Conservation (phyloP, 768 basidiomycete genomes). For the Mycena vulgaris region DNA sequence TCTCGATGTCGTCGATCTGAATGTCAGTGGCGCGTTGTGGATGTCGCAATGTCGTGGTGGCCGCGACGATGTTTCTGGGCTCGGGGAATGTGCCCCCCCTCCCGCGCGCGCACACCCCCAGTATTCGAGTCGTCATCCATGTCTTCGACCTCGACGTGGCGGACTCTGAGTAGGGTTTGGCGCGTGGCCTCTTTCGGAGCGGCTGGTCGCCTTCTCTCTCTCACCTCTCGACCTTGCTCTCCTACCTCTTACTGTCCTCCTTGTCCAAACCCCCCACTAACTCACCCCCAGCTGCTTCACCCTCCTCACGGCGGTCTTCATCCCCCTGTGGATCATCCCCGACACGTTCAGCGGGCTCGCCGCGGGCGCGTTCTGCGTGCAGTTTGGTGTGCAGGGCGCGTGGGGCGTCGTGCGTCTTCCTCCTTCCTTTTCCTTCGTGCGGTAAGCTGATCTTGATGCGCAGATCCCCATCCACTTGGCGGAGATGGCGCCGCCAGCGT, state of each 20-base stretch:
- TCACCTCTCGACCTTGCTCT: not conserved
- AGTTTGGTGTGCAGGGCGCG: constrained; percentile 81
- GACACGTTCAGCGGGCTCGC: constrained; percentile 67
- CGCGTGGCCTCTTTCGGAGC: too few relatives aligned
- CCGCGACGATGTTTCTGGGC: too few relatives aligned
- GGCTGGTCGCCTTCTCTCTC: too few relatives aligned
- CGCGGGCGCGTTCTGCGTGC: constrained; percentile 79
- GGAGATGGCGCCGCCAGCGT: constrained; percentile 80
- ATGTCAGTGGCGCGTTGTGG: too few relatives aligned
- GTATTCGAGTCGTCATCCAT: too few relatives aligned
- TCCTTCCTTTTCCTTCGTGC: not conserved
- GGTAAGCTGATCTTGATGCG: not conserved
- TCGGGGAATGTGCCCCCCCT: too few relatives aligned
- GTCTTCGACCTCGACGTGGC: too few relatives aligned
- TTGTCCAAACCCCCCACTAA: not conserved
- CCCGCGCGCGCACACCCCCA: too few relatives aligned
- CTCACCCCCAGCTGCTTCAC: constrained; percentile 54
- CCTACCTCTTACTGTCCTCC: not conserved
- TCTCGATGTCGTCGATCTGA: too few relatives aligned
- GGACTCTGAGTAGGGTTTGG: too few relatives aligned
- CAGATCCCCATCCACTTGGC: constrained; percentile 75
- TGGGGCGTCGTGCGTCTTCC: constrained; percentile 71
- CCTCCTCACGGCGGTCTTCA: constrained; percentile 60
- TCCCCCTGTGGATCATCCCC: constrained; percentile 80
- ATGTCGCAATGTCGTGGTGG: too few relatives aligned